Evolutionary conservation across 2,329 filamentous ascomycete species (phyloP), one percentile per base, ranked within the genome.

Genomic region (Rutstroemia sp.): DNA sequence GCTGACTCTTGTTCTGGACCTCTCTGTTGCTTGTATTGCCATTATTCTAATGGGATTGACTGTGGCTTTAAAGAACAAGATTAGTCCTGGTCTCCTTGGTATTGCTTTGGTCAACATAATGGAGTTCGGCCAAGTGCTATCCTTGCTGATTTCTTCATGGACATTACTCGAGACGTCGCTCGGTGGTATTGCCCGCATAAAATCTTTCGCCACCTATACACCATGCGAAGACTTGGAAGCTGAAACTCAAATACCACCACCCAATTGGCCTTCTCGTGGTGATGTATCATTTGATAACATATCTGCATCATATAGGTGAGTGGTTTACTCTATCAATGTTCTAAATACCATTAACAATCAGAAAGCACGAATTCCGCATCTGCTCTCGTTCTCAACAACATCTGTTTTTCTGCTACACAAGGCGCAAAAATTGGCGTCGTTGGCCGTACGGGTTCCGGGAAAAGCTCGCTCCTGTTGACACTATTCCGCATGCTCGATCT

Each of bases 401-500:
- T 73, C 38, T 48, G 49, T 5, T 63, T 73, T 12, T 52, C 54
- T 1, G 69, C 73, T 19, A 18, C 49, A 0, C 38, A 68, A 1
- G 67, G 69, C 2, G 63, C 72, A 54, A 71, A 70, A 49, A 47
- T 62, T 5, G 61, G 49, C 1, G 59, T 62, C 1, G 59, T 56
- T n/a, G 58, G 57, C 38, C 59, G 65, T 2, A 62, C 63, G 10
- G 67, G 66, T 39, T 30, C 21, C 52, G 73, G 73, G 2, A 75
- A 75, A 54, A 72, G 68, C 27, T 68, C 70, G 0, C 67, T 80
- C 0, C 67, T 79, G 1, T 68, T 76, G 6, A 67, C 74, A 0
- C 65, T 82, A 2, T 73, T 81, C 37, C 72, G 77, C 16, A 72
- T 81, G 59, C 63, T 79, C 14, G 71, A 78, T 10, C 63, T 72